Conservation (phyloP, 345 rosid genomes). For the Eucalyptus pauciflora region DNA sequence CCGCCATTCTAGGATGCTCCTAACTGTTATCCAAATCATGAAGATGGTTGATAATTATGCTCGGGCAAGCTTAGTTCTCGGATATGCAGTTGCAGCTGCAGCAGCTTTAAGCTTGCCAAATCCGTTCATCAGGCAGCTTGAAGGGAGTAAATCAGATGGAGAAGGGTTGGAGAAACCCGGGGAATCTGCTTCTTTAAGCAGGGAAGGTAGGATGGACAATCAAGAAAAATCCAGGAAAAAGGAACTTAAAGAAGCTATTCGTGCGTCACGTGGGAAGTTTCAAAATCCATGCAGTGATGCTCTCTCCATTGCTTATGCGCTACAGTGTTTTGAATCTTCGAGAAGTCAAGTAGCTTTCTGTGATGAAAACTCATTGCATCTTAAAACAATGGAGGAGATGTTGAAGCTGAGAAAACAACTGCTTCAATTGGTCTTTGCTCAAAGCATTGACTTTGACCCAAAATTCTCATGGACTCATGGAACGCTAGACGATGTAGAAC, state of each 20-base stretch:
- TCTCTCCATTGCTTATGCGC: constrained; percentile 54
- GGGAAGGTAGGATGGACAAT: constrained; percentile 12
- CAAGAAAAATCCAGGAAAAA: constrained; percentile 42
- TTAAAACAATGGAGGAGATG: constrained; percentile 91
- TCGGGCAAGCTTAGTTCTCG: constrained; percentile 54
- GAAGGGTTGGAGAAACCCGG: constrained; percentile 12
- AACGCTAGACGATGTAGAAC: constrained; percentile 46
- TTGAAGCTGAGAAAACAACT: constrained; percentile 80
- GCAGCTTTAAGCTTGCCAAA: constrained; percentile 72
- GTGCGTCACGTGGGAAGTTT: constrained; percentile 44
- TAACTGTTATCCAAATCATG: constrained; percentile 55
- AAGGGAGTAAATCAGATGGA: constrained; percentile 14
- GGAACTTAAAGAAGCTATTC: constrained; percentile 44
- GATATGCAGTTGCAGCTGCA: constrained; percentile 68
- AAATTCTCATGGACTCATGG: constrained; percentile 78
- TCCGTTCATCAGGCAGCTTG: constrained; percentile 59
- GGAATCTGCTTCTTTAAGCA: not conserved
- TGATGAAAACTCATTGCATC: constrained; percentile 40
- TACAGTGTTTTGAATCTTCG: constrained; percentile 66
- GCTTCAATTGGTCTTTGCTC: constrained; percentile 57
- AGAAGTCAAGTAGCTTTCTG: constrained; percentile 34
- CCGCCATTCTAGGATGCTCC: constrained; percentile 88
- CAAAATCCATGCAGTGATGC: constrained; percentile 81
- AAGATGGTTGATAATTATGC: constrained; percentile 21
- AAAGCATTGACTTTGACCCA: constrained; percentile 13